phyloP scores from a whole-genome alignment of 2,329 filamentous ascomycete species.

The Colletotrichum siamense region DNA sequence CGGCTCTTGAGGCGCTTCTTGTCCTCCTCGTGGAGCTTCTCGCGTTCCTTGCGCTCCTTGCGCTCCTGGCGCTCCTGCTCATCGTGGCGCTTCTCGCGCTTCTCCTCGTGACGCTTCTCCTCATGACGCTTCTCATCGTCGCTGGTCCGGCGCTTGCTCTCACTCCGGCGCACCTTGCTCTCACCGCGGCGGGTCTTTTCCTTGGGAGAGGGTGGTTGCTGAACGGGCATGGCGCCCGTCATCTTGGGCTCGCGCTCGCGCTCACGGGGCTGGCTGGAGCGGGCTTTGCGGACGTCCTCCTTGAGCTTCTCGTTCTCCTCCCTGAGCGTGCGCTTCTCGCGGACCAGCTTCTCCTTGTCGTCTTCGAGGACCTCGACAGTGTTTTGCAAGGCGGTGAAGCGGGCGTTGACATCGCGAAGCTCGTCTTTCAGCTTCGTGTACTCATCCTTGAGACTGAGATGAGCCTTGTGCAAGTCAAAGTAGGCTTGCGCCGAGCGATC shows the following conservation, averaged over 20 bases:
- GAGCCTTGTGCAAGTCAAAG: conserved; percentile 5
- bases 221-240: conserved; percentile 29
- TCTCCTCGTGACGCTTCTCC: conserved; percentile 35
- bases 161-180: conserved; percentile 30
- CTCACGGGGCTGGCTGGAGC: conserved; percentile 5
- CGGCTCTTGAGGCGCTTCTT: conserved; percentile 42
- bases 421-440: conserved; percentile 25
- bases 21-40: conserved; percentile 29
- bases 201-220: conserved; percentile 21
- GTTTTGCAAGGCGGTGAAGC: conserved; percentile 23
- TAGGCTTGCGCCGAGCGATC: conserved; percentile 24
- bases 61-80: conserved; percentile 15
- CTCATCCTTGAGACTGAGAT: conserved; percentile 22
- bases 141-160: conserved; percentile 15
- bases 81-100: conserved; percentile 42
- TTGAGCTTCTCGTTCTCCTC: conserved; percentile 28
- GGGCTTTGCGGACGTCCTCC: conserved; percentile 11
- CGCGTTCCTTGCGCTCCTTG: conserved; percentile 27
- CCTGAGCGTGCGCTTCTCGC: conserved; percentile 32
- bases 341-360: conserved; percentile 32
- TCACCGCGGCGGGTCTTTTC: conserved; percentile 34
- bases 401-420: conserved; percentile 31
- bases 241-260: conserved; percentile 25
- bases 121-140: conserved; percentile 28
- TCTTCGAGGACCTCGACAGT: conserved; percentile 34